Conservation (phyloP, 2,329 filamentous ascomycete genomes). For the Coniochaeta sp. region DNA sequence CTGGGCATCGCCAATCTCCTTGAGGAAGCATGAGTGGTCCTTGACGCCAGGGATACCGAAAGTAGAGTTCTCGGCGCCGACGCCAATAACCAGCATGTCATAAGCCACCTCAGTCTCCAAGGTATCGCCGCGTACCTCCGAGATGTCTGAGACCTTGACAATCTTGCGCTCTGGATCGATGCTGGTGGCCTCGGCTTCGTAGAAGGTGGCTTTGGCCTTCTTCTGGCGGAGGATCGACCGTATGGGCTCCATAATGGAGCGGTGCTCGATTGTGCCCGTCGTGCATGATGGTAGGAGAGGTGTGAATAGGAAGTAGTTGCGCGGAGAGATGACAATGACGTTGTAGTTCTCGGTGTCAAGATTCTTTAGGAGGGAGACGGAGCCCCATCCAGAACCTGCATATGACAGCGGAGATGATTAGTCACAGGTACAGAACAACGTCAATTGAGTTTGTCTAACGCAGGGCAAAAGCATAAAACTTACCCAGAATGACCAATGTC, state of each 20-base stretch:
- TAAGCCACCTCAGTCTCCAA: slow-evolving; percentile 86
- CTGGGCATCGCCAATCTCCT: slow-evolving; percentile 96
- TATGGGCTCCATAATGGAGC: slow-evolving; percentile 99
- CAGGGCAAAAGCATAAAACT: slow-evolving; percentile 11
- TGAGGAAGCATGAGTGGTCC: slow-evolving; percentile 95
- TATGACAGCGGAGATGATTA: slow-evolving; percentile 8
- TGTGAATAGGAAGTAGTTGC: slow-evolving; percentile 99
- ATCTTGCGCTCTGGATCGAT: slow-evolving; percentile 89
- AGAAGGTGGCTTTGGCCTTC: slow-evolving; percentile 88
- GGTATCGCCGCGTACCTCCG: slow-evolving; percentile 79
- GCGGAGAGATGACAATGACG: slow-evolving; percentile 92
- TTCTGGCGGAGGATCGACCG: slow-evolving; percentile 94
- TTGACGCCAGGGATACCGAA: slow-evolving; percentile 95
- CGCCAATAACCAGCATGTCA: slow-evolving; percentile 96
- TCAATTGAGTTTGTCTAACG: not conserved
- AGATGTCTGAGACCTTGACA: slow-evolving; percentile 84
- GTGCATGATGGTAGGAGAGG: slow-evolving; percentile 95
- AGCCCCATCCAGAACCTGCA: slow-evolving; percentile 88
- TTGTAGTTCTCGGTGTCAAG: slow-evolving; percentile 99
- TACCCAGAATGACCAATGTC: slow-evolving; percentile 92
- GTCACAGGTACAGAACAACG: not conserved
- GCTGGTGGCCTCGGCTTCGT: slow-evolving; percentile 94
- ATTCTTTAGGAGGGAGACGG: slow-evolving; percentile 94
- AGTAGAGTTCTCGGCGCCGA: slow-evolving; percentile 96
- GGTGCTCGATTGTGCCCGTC: slow-evolving; percentile 94